phyloP scores from a whole-genome alignment of 768 basidiomycete genomes.

The Gyrodon lividus region DNA sequence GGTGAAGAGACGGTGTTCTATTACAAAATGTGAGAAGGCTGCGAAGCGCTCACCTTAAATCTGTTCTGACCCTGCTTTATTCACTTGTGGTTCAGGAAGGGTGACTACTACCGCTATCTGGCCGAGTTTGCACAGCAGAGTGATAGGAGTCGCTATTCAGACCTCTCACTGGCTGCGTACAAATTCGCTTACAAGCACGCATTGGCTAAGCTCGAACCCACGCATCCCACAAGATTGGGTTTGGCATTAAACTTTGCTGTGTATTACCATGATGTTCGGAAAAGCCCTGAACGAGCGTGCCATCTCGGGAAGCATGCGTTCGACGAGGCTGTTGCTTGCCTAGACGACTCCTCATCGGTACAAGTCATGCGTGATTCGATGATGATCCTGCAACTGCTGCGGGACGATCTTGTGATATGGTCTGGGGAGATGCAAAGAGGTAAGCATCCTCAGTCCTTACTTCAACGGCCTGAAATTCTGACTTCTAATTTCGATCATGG shows the following conservation, averaged over 20 bases:
- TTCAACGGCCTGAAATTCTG: conserved; percentile 7
- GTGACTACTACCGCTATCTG: conserved; percentile 89
- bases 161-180: conserved; percentile 80
- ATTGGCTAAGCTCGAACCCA: conserved; percentile 64
- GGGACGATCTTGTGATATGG: conserved; percentile 87
- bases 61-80: conserved; percentile 7
- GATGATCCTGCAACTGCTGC: conserved; percentile 78
- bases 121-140: conserved; percentile 79
- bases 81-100: conserved; percentile 53
- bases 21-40: conserved; percentile 71
- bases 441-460: conserved; percentile 12
- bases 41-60: not conserved
- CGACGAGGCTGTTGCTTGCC: conserved; percentile 80
- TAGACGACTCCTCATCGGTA: conserved; percentile 43
- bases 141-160: conserved; percentile 66
- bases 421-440: conserved; percentile 65
- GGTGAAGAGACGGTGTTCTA: conserved; percentile 90
- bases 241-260: conserved; percentile 93
- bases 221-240: conserved; percentile 85
- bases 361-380: conserved; percentile 67
- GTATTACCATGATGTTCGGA: conserved; percentile 85
- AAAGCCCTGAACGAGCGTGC: conserved; percentile 83
- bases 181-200: conserved; percentile 86
- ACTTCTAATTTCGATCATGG: conserved; percentile 11
- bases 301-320: conserved; percentile 90